Base-by-base conservation (phyloP, 2,329 filamentous ascomycete genomes). In the Ascochyta koolunga region DNA sequence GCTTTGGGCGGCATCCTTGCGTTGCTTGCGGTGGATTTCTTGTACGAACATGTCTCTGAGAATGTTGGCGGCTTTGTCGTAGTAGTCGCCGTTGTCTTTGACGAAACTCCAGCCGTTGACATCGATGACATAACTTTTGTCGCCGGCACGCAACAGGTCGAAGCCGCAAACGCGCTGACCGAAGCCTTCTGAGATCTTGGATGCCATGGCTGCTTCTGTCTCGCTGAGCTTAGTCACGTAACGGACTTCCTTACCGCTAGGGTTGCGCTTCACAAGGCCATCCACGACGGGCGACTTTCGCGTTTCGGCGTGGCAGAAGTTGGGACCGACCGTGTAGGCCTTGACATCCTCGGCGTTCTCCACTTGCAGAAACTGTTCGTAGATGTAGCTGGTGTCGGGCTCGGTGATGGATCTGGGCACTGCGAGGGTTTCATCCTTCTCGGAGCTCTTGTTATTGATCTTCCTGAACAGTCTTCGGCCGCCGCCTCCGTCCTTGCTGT, bases 31-130 rank as follows among this genome's bases (percentile, higher is more conserved):
- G 46, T 86, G 76, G 67, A 87, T 91, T 74, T 97, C 93, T 60
- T 86, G 86, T 60, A 96, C 81, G 63, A 99, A 98, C 71, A 96
- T 90, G 6, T 95, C 88, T 69, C 88, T 90, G 45, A 99, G 79
- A 42, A 98, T 96, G 55, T 82, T 87, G 19, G 95, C 87, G 64
- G 89, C 95, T 68, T 91, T 91, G 68, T 98, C 90, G 73, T 99
- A 99, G 75, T 99, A 99, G 56, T 96, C 93, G 59, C 97, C 93
- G 67, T 99, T 99, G 74, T 99, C 96, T 74, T 99, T 99, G 74
- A 99, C 95, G 68, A 99, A 99, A 71, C 93, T 98, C 96, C 96
- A 99, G 11, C 95, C 95, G 73, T 99, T 99, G 65, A 99, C 95
- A 68, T 99, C 95, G 63, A 99, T 99, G 42, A 99, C 95, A 76